Evolutionary conservation across 768 basidiomycete species (phyloP), one percentile per base, ranked within the genome.

Genomic region (Boletus rubropictus): DNA sequence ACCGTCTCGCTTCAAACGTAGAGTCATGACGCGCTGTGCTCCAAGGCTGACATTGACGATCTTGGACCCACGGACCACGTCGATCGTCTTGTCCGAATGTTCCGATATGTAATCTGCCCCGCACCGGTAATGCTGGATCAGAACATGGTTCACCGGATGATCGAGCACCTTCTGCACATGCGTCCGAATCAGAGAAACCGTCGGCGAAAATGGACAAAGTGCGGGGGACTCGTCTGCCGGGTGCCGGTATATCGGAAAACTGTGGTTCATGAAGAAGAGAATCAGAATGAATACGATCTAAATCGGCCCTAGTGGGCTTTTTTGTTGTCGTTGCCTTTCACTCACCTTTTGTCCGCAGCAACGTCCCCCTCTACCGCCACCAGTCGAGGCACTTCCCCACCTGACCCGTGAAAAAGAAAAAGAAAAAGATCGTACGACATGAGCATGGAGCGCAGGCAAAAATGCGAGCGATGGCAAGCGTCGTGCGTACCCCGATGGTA

Each of bases 71-170:
- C 74, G 78, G 4, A 83, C 79, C 53, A 91, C 77, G 61, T 91
- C 89, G 54, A 90, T 77, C 5, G 88, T 91, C 68, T 91, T 91
- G 65, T 91, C 88, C 0, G 85, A 86, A 63, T 91, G 88, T 55
- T 89, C 87, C 0, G 87, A 89, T 52, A 90, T 90, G 65, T 83
- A 86, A 64, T 90, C 89, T 24, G 77, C 78, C 5, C 88, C 89
- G 11, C 74, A 75, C 47, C 88, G 85, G 60, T 90, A 90, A 60
- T 79, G 75, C 58, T 90, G 89, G 41, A 90, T 87, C 25, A 91
- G 76, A 39, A 86, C 88, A 55, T 91, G 88, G 58, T 91, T 91
- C 5, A 90, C 79, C 1, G 81, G 82, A 47, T 87, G 86, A 21
- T 69, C 56, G 10, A 82, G 62, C 7, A 73, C 72, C 44, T 69